Evolutionary conservation across 352 stramenopile species (phyloP), one percentile per base, ranked within the genome.

Genomic region (Phytophthora fragariaefolia): DNA sequence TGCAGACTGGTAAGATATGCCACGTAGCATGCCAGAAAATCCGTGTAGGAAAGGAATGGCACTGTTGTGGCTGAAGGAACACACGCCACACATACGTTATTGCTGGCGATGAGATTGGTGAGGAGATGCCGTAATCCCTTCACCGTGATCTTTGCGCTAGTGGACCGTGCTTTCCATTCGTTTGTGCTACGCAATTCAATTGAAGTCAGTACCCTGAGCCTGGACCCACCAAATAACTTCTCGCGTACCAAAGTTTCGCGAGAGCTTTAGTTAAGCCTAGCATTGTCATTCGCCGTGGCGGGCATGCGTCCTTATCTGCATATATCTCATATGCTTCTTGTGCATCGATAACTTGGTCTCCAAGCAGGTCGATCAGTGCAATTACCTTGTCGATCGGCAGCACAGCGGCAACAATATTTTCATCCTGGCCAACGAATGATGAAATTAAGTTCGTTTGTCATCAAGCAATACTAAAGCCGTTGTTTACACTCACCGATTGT

Each of bases 11-110:
- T 50, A 4, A 89, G 60, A 32, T 79, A 81, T 1, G 82, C 84
- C 0, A 90, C 77, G 49, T 81, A 89, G 59, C 67, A 81, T 0
- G 82, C 73, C 7, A 92, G 70, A 23, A 92, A 92, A 38, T 92
- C 84, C 0, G 82, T 92, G 45, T 91, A 92, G 2, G 64, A 80
- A 3, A 91, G 55, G 43, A 85, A 92, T 0, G 79, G 69, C 0
- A 46, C 20, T 3, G 76, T 78, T 2, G 75, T 73, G 0, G 56
- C 54, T 13, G 58, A 28, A 6, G 84, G 84, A 2, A 89, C 18
- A 2, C 32, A 6, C 1, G 18, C 40, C 5, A 83, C n/a, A 1
- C 69, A 67, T 1, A 91, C 52, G 6, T 61, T 71, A 9, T 66
- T 52, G 6, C 58, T 75, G 6, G 58, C 57, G 24, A 87, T 79